phyloP scores from a whole-genome alignment of 768 basidiomycete species.

The Boletus tomentosulus region DNA sequence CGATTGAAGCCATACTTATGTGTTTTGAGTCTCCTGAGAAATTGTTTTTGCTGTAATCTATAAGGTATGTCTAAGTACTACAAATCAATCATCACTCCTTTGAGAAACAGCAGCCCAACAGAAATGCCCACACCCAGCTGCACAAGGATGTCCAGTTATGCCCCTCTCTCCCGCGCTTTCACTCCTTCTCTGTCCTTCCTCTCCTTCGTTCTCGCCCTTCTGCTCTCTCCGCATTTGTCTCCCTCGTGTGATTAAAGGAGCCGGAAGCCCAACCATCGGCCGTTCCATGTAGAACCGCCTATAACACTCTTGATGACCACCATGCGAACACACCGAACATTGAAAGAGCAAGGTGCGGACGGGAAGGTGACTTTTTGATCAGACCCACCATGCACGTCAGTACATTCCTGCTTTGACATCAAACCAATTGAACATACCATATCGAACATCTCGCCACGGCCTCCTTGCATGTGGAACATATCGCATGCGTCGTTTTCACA shows the following conservation, averaged over 20 bases:
- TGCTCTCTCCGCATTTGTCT: constrained; percentile 19
- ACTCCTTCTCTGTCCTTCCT: constrained; percentile 4
- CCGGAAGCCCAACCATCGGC: constrained; percentile 47
- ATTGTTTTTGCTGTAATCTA: too few relatives aligned
- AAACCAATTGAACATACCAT: constrained; percentile 54
- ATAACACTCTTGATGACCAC: constrained; percentile 79
- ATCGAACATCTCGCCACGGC: constrained; percentile 58
- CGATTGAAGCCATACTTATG: constrained; percentile 45
- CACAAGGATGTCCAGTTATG: constrained; percentile 58
- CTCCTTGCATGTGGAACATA: constrained; percentile 53
- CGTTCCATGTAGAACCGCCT: constrained; percentile 58
- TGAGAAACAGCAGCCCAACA: constrained; percentile 61
- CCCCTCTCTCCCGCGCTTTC: constrained; percentile 6
- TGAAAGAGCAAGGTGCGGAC: constrained; percentile 67
- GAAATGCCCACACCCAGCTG: constrained; percentile 78
- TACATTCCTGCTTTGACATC: not conserved
- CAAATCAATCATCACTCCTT: not conserved
- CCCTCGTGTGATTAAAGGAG: constrained; percentile 15
- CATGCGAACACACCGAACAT: constrained; percentile 74
- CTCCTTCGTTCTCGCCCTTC: constrained; percentile 12
- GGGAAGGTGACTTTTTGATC: constrained; percentile 54
- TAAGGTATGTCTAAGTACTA: too few relatives aligned
- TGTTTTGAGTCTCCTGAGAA: constrained; percentile 14
- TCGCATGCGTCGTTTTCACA: constrained; percentile 44
- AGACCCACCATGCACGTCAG: not conserved